Conservation (phyloP, 2,329 filamentous ascomycete species). For the Colletotrichum cuscutae region DNA sequence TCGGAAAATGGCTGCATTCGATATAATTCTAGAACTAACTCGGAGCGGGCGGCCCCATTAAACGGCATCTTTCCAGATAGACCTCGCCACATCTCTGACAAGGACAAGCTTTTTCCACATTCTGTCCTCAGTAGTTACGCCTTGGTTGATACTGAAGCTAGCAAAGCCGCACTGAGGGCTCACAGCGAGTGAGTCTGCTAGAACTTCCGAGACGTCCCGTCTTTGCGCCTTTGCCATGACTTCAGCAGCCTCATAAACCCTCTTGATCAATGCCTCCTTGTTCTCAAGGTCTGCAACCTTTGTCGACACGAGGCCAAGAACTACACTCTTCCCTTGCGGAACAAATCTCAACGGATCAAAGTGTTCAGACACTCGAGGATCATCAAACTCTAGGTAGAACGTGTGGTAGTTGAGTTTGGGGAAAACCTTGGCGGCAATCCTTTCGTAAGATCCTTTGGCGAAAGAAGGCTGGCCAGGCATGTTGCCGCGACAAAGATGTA, state of each 20-base stretch:
- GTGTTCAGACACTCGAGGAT: conserved; percentile 68
- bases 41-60: too few species aligned
- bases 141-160: conserved; percentile 74
- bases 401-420: conserved; percentile 70
- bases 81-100: conserved; percentile 49
- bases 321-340: conserved; percentile 63
- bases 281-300: too few species aligned
- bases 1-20: too few species aligned
- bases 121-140: conserved; percentile 73
- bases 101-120: conserved; percentile 79
- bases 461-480: conserved; percentile 74
- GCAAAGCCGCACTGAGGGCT: conserved; percentile 81
- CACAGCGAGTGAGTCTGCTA: conserved; percentile 71
- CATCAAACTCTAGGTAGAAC: conserved; percentile 78
- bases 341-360: conserved; percentile 72
- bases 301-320: too few species aligned
- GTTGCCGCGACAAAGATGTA: conserved; percentile 80
- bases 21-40: conserved; percentile 35
- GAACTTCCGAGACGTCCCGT: conserved; percentile 71
- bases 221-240: conserved; percentile 54
- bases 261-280: too few species aligned
- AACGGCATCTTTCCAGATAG: too few species aligned
- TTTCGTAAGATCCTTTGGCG: conserved; percentile 73
- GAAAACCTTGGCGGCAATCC: conserved; percentile 74
- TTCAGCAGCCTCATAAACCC: too few species aligned